Conservation (phyloP, 2,329 filamentous ascomycete genomes). For the Colletotrichum shisoi region DNA sequence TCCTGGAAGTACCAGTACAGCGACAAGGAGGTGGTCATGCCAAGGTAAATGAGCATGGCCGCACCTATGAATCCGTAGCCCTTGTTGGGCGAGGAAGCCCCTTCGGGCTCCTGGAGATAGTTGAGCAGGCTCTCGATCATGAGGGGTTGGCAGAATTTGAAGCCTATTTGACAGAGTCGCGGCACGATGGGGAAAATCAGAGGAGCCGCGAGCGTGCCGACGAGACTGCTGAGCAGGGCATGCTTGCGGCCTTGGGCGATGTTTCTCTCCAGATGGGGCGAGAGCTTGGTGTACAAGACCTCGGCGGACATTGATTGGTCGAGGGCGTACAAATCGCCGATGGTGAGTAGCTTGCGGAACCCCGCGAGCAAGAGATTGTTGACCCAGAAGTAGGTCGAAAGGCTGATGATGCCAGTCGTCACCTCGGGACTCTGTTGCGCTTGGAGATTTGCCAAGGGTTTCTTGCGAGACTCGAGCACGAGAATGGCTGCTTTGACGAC, state of each 20-base stretch:
- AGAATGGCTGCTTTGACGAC: slow-evolving; percentile 41
- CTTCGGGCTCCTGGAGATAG: slow-evolving; percentile 43
- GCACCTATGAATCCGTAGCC: slow-evolving; percentile 56
- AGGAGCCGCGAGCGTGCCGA: slow-evolving; percentile 45
- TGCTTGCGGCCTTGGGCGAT: slow-evolving; percentile 35
- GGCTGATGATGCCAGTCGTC: slow-evolving; percentile 46
- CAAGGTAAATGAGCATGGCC: slow-evolving; percentile 50
- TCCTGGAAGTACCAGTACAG: slow-evolving; percentile 53
- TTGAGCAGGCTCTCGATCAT: slow-evolving; percentile 47
- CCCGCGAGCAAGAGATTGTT: slow-evolving; percentile 48
- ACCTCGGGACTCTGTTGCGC: slow-evolving; percentile 52
- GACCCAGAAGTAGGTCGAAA: slow-evolving; percentile 49
- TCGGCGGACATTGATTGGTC: slow-evolving; percentile 24
- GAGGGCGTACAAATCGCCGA: slow-evolving; percentile 46
- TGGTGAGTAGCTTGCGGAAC: slow-evolving; percentile 44
- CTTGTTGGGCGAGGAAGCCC: slow-evolving; percentile 39
- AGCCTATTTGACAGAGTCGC: slow-evolving; percentile 45
- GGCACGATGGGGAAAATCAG: slow-evolving; percentile 49
- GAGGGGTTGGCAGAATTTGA: slow-evolving; percentile 53
- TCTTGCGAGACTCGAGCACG: slow-evolving; percentile 41
- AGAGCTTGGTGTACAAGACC: slow-evolving; percentile 18
- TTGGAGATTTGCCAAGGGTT: slow-evolving; percentile 21
- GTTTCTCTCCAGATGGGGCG: slow-evolving; percentile 26
- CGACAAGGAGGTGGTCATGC: slow-evolving; percentile 51
- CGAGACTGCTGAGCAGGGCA: slow-evolving; percentile 45